phyloP scores from a whole-genome alignment of 164 flowering plant species.

The Tetracentron sinense region DNA sequence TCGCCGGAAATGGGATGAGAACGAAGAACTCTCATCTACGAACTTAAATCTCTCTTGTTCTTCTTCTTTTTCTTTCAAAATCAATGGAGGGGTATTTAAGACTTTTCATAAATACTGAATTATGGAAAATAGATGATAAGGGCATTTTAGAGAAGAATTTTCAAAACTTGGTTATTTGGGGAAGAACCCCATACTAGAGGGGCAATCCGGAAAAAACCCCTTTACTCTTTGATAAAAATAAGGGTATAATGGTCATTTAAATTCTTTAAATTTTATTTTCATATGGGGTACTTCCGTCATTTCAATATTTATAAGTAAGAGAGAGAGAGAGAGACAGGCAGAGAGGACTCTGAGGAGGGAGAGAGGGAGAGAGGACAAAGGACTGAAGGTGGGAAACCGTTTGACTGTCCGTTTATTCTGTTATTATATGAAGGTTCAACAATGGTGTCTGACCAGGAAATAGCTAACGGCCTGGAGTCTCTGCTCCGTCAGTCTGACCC shows the following conservation, averaged over 20 bases:
- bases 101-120: too few species aligned
- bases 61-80: too few species aligned
- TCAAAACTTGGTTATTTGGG: too few species aligned
- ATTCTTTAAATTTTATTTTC: not conserved
- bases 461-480: slow-evolving; percentile 53
- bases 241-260: not conserved
- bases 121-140: too few species aligned
- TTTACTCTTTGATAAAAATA: too few species aligned
- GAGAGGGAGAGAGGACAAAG: slow-evolving; percentile 3
- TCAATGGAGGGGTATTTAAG: too few species aligned
- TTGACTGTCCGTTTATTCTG: slow-evolving; percentile 14
- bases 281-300: slow-evolving; percentile 1
- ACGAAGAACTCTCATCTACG: too few species aligned
- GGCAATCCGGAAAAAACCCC: too few species aligned
- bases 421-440: slow-evolving; percentile 18
- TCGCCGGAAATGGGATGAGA: too few species aligned
- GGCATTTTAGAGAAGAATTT: too few species aligned
- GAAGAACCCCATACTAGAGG: too few species aligned
- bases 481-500: slow-evolving; percentile 60
- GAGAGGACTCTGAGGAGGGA: slow-evolving; percentile 1
- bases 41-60: too few species aligned
- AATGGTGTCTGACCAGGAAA: slow-evolving; percentile 74
- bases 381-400: slow-evolving; percentile 13
- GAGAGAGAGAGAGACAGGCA: slow-evolving; percentile 7
- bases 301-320: slow-evolving; percentile 9